These are phyloP conservation scores for Halocafeteria seosinensis DNA, from an alignment of 108 stramenopile genomes.

Conservation along the genomic window DNA sequence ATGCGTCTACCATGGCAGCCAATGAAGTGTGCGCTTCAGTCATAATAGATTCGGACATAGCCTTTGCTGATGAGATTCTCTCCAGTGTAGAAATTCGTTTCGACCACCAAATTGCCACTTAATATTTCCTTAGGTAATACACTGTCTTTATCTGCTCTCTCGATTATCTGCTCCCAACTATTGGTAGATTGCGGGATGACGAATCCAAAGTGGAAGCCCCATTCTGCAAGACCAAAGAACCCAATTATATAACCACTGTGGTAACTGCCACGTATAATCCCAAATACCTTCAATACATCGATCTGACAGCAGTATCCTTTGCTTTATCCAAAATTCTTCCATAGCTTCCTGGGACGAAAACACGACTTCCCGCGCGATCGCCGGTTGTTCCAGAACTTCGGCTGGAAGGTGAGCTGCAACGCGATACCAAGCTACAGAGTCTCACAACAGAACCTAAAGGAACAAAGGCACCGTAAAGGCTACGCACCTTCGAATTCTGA, in stretches of 20 bases:
- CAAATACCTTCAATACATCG: background rate
- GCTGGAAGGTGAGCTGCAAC: conserved; percentile 16
- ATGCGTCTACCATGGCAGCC: too few relatives aligned
- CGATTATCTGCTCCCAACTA: conserved; percentile 46
- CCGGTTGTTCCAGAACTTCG: conserved; percentile 25
- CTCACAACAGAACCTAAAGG: background rate
- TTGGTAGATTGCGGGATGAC: conserved; percentile 46
- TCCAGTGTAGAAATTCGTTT: conserved; percentile 40
- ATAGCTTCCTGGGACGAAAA: conserved; percentile 28
- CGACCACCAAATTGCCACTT: conserved; percentile 34
- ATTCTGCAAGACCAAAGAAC: conserved; percentile 17
- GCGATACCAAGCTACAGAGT: background rate
- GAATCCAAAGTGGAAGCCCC: conserved; percentile 46
- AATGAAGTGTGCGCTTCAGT: too few relatives aligned
- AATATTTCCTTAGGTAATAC: conserved; percentile 11
- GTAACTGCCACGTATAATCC: background rate
- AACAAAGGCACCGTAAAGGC: background rate
- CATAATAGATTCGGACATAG: conserved; percentile 40
- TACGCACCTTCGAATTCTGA: background rate
- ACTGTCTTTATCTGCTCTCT: conserved; percentile 19
- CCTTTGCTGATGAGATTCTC: conserved; percentile 32
- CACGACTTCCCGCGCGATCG: conserved; percentile 40
- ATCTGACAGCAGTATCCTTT: conserved; percentile 16
- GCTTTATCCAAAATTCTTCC: conserved; percentile 31
- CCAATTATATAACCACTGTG: background rate